phyloP scores from a whole-genome alignment of 176 grass and related monocot genomes.

The Coix lacrymajobi region DNA sequence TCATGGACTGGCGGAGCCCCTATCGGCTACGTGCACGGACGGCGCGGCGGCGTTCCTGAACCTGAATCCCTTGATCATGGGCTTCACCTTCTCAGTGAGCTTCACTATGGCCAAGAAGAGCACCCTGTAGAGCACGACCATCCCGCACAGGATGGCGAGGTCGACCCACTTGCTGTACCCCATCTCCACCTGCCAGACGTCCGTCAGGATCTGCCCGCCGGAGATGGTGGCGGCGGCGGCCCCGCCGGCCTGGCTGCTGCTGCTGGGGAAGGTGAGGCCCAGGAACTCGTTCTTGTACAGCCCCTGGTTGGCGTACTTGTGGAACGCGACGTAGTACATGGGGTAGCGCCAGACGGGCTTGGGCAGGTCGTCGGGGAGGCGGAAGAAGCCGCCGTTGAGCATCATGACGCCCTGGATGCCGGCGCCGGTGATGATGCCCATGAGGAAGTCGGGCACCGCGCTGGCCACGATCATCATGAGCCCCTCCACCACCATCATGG shows the following conservation, averaged over 20 bases:
- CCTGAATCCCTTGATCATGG: conserved; percentile 48
- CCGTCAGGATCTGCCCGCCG: conserved; percentile 51
- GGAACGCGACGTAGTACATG: conserved; percentile 86
- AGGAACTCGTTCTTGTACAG: conserved; percentile 92
- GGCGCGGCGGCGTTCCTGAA: conserved; percentile 20
- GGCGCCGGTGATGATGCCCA: conserved; percentile 93
- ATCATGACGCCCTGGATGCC: conserved; percentile 94
- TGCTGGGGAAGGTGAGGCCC: conserved; percentile 67
- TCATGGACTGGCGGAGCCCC: background rate
- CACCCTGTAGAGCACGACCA: conserved; percentile 65
- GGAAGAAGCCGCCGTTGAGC: conserved; percentile 85
- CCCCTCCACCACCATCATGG: conserved; percentile 83
- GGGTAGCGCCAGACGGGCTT: conserved; percentile 70
- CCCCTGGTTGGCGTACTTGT: conserved; percentile 79
- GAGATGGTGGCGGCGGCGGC: conserved; percentile 29
- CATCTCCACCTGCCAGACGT: conserved; percentile 68
- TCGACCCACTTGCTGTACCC: conserved; percentile 83
- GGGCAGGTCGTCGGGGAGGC: conserved; percentile 63
- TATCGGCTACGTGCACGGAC: conserved; percentile 3
- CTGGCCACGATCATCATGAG: conserved; percentile 92
- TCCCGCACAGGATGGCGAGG: conserved; percentile 53
- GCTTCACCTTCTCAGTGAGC: conserved; percentile 62
- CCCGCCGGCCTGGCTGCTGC: conserved; percentile 9
- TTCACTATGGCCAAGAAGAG: conserved; percentile 69
- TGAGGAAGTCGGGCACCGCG: conserved; percentile 81